These are phyloP conservation scores for Fusarium veterinarium DNA, from an alignment of 2,329 filamentous ascomycete genomes.

Conservation along the genomic window DNA sequence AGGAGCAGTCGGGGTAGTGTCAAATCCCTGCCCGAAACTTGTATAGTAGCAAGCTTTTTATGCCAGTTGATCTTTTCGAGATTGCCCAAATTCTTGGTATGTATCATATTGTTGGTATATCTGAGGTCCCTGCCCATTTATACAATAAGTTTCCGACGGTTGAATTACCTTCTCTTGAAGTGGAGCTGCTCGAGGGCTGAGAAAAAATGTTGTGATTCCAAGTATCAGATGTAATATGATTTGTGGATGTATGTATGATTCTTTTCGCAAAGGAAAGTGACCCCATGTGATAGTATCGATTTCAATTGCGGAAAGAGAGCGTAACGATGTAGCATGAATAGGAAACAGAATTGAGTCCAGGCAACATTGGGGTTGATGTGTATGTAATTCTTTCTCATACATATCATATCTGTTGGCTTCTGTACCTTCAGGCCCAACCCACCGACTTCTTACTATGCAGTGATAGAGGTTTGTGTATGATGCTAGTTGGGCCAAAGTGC, in stretches of 20 bases:
- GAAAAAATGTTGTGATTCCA: not conserved
- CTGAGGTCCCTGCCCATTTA: not conserved
- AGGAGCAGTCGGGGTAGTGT: no score
- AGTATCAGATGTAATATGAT: not conserved
- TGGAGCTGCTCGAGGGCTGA: not conserved
- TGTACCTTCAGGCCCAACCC: not conserved
- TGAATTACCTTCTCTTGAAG: not conserved
- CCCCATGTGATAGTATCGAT: not conserved
- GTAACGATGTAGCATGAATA: not conserved
- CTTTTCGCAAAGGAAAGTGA: not conserved
- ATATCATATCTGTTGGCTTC: not conserved
- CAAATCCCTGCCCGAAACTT: no score
- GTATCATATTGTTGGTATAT: not conserved
- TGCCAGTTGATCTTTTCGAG: not conserved
- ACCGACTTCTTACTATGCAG: not conserved
- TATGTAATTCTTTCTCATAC: not conserved
- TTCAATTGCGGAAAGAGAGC: not conserved
- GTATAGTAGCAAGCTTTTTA: no score
- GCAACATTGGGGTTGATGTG: not conserved
- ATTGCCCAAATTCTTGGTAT: not conserved
- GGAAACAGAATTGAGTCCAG: not conserved
- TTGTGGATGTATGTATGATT: not conserved
- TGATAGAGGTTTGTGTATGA: not conserved
- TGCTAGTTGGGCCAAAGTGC: not conserved
- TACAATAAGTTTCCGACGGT: not conserved